Evolutionary conservation across 371 early-diverging fungal genomes (phyloP).

Genomic region (Mycotypha africana): DNA sequence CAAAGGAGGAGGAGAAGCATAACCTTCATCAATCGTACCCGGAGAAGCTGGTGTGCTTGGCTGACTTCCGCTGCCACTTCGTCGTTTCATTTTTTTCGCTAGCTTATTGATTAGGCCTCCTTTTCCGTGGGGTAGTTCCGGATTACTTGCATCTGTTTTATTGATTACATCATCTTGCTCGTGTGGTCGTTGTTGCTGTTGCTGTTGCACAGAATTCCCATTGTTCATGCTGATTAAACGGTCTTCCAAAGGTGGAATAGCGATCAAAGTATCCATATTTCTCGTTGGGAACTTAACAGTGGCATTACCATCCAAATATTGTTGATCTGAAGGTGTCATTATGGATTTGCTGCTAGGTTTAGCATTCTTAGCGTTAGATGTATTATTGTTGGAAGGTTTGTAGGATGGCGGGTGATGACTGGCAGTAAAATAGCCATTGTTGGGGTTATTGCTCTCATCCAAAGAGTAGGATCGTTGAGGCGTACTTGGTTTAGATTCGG

Average conservation of each 20-base stretch:
- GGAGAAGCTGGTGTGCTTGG: neutral
- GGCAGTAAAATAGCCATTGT: slow-evolving; percentile 1
- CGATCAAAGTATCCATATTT: slow-evolving; percentile 27
- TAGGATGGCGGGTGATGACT: neutral
- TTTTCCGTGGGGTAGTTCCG: neutral
- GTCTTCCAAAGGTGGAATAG: slow-evolving; percentile 24
- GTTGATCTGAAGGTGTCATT: slow-evolving; percentile 6
- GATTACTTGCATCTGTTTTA: neutral
- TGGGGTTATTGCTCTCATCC: slow-evolving; percentile 2
- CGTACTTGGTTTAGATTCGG: no score
- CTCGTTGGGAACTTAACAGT: slow-evolving; percentile 24
- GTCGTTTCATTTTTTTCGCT: slow-evolving; percentile 3
- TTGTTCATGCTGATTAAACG: no score
- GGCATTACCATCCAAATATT: slow-evolving; percentile 8
- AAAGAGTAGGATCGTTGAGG: slow-evolving; percentile 15
- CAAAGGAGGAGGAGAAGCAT: neutral
- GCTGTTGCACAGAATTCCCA: slow-evolving; percentile 1
- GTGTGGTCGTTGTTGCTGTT: slow-evolving; percentile 11
- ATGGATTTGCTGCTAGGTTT: slow-evolving; percentile 24
- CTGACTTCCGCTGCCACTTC: no score
- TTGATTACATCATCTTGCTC: slow-evolving; percentile 1
- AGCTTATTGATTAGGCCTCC: slow-evolving; percentile 7
- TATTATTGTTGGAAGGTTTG: neutral
- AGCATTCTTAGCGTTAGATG: no score
- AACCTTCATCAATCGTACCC: neutral